Base-by-base conservation (phyloP, 1,139 yeast species). In the Pichia sp. region DNA sequence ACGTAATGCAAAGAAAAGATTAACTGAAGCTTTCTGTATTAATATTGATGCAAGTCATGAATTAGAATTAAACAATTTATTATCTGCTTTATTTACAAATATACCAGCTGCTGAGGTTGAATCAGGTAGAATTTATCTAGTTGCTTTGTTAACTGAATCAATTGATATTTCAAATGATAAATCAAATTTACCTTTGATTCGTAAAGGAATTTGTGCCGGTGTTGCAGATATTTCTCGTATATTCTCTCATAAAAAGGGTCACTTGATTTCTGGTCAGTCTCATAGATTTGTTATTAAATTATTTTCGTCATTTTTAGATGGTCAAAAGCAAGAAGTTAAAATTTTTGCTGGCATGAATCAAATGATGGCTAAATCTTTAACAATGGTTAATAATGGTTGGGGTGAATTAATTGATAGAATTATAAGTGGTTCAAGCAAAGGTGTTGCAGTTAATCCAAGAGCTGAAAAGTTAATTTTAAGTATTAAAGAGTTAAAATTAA, bases 161-260 rank as follows among this genome's bases (percentile, higher is more conserved):
- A 54, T 61, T 45, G 45, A 51, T 11, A 42, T 52, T 60, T n/a
- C n/a, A n/a, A n/a, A n/a, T n/a, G n/a, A n/a, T n/a, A n/a, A n/a
- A n/a, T n/a, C n/a, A n/a, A n/a, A n/a, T n/a, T n/a, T n/a, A n/a
- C n/a, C n/a, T n/a, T n/a, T 71, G 46, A 76, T 83, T 39, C 80
- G 86, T 58, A 80, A 82, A 59, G 96, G 96, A 48, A 78, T 87
- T 20, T 95, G 94, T 36, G 90, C 90, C 4, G 96, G 96, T 62
- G 94, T 84, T 20, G 78, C 90, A 36, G 95, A 87, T 64, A 81
- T 87, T 45, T 79, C 95, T 7, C 75, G 95, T 56, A 76, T 87
- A 36, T 86, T 87, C 59, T 76, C 87, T 24, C 72, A 76, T 53
- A 78, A 76, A 52, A 76, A 74, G 48, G 87, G 85, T 35, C 73